Conservation (phyloP, 1,139 yeast species). For the Saccharomyces hybrid region DNA sequence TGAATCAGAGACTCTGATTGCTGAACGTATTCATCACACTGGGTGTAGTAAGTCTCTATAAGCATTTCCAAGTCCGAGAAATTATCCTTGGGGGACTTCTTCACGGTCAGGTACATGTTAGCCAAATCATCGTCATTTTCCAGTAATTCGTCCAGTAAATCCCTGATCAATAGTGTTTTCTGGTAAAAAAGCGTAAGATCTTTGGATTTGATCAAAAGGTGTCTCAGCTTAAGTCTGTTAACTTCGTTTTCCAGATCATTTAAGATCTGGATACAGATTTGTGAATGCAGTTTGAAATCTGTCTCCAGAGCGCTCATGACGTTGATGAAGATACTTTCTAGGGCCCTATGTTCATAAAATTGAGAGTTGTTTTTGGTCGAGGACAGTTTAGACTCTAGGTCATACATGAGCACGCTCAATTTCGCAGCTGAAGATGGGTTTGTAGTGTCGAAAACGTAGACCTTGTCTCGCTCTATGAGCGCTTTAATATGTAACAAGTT, state of each 20-base stretch:
- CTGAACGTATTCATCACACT: slow-evolving; percentile 94
- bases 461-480: slow-evolving; percentile 68
- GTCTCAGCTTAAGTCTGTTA: slow-evolving; percentile 58
- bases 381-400: slow-evolving; percentile 71
- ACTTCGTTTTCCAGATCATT: slow-evolving; percentile 63
- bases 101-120: slow-evolving; percentile 61
- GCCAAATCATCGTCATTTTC: slow-evolving; percentile 88
- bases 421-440: slow-evolving; percentile 51
- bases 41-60: slow-evolving; percentile 86
- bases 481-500: slow-evolving; percentile 84
- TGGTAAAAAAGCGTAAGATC: slow-evolving; percentile 59
- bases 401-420: slow-evolving; percentile 78
- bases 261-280: slow-evolving; percentile 58
- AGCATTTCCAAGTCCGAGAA: slow-evolving; percentile 82
- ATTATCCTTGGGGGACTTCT: slow-evolving; percentile 34
- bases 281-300: slow-evolving; percentile 67
- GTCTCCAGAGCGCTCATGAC: slow-evolving; percentile 80
- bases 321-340: slow-evolving; percentile 80
- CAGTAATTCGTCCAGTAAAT: slow-evolving; percentile 63
- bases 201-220: slow-evolving; percentile 59
- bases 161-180: slow-evolving; percentile 57
- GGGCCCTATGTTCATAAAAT: slow-evolving; percentile 75
- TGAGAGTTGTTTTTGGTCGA: slow-evolving; percentile 26
- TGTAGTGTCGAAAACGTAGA: slow-evolving; percentile 71
- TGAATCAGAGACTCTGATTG: slow-evolving; percentile 72